Percentiles rank a stretch among this genome's conserved stretches.
Evolutionary conservation across 805 yeast genomes (phyloP).

Genomic region (Wickerhamomyces canadensis): DNA sequence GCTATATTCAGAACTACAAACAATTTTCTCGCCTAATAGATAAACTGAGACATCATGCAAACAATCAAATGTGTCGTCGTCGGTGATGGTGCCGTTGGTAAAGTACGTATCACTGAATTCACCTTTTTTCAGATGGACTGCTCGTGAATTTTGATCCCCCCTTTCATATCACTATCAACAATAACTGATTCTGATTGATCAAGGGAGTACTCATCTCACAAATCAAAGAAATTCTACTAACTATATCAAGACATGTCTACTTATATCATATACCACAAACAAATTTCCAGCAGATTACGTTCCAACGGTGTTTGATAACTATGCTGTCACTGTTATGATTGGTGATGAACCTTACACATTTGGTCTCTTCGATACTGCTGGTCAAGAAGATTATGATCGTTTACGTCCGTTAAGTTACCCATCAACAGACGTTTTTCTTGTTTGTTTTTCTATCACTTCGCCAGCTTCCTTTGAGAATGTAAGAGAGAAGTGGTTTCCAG

Average conservation of each 20-base stretch:
- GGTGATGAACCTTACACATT: conserved; percentile 98
- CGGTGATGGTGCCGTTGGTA: conserved; percentile 99
- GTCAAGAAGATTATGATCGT: conserved; percentile 98
- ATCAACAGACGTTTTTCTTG: conserved; percentile 92
- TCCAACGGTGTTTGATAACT: conserved; percentile 96
- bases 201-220: too few relatives aligned
- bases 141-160: neutral
- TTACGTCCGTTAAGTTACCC: conserved; percentile 95
- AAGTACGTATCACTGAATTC: conserved; percentile 35
- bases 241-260: conserved; percentile 62
- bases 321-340: conserved; percentile 90
- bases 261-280: conserved; percentile 93
- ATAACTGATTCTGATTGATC: too few relatives aligned
- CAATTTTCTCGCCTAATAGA: neutral
- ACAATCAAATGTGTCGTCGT: conserved; percentile 92
- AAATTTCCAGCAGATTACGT: conserved; percentile 98
- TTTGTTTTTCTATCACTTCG: conserved; percentile 93
- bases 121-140: too few relatives aligned
- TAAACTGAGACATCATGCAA: conserved; percentile 29
- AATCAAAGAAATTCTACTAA: too few relatives aligned
- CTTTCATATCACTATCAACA: neutral
- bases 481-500: conserved; percentile 98
- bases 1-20: too few relatives aligned
- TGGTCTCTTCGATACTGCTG: conserved; percentile 98
- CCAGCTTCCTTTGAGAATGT: conserved; percentile 98